Conservation (phyloP, 176 grass and related monocot genomes). For the Carex pumila region DNA sequence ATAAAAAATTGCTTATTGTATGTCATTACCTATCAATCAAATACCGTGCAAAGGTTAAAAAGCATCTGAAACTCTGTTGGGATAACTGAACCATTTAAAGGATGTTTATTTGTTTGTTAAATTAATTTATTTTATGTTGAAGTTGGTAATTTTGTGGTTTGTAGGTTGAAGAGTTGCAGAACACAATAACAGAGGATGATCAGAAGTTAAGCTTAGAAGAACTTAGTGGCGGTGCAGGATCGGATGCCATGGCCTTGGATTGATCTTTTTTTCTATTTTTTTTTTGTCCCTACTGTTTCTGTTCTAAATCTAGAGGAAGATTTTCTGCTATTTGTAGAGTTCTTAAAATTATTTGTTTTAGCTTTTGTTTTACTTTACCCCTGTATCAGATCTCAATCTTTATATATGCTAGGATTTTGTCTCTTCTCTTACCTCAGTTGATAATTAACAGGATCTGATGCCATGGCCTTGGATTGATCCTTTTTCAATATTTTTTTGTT, state of each 20-base stretch:
- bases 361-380: not conserved
- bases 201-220: slow-evolving; percentile 64
- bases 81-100: not conserved
- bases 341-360: not conserved
- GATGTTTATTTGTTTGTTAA: not conserved
- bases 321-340: slow-evolving; percentile 14
- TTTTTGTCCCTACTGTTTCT: not conserved
- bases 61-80: not conserved
- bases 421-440: too few relatives aligned
- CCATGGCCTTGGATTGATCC: too few relatives aligned
- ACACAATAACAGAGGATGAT: slow-evolving; percentile 61
- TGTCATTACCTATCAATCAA: not conserved
- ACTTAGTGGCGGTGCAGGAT: slow-evolving; percentile 43
- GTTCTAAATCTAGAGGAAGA: not conserved
- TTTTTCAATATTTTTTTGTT: too few relatives aligned
- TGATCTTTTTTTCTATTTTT: slow-evolving; percentile 17
- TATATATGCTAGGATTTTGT: too few relatives aligned
- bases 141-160: not conserved
- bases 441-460: too few relatives aligned
- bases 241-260: slow-evolving; percentile 80
- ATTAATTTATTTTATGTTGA: not conserved
- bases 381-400: too few relatives aligned
- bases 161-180: slow-evolving; percentile 85
- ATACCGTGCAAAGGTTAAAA: not conserved
- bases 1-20: not conserved